Percentiles rank a stretch among this genome's conserved stretches.
Evolutionary conservation across 2,329 filamentous ascomycete genomes (phyloP).

Genomic region (Pseudogymnoascus sp.): DNA sequence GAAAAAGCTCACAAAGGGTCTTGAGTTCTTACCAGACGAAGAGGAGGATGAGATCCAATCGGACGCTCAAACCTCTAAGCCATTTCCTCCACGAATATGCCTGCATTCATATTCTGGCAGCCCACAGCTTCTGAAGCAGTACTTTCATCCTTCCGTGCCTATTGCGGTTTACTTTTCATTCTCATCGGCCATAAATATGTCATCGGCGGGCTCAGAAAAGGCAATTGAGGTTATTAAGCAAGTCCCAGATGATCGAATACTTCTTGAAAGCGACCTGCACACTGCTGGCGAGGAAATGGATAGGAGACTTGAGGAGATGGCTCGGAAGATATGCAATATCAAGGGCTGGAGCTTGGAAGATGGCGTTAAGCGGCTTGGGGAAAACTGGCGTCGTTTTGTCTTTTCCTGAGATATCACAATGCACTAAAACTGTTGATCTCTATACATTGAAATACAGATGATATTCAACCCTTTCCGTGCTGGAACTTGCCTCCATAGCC

Average conservation of each 20-base stretch:
- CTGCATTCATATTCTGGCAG: constrained; percentile 89
- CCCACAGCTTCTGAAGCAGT: constrained; percentile 68
- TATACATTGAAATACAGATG: not conserved
- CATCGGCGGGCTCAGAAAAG: constrained; percentile 41
- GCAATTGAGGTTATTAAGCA: constrained; percentile 57
- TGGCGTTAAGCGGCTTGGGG: constrained; percentile 59
- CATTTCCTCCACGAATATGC: constrained; percentile 83
- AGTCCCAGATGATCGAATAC: constrained; percentile 69
- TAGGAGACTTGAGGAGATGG: constrained; percentile 63
- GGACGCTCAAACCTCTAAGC: constrained; percentile 38
- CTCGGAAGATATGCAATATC: constrained; percentile 66
- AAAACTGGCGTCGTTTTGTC: constrained; percentile 71
- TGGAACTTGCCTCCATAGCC: not conserved
- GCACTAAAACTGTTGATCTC: not conserved
- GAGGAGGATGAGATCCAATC: constrained; percentile 31
- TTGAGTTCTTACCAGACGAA: constrained; percentile 24
- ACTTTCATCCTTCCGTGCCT: constrained; percentile 66
- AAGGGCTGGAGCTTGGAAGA: constrained; percentile 72
- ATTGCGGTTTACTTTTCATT: constrained; percentile 82
- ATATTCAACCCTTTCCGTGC: not conserved
- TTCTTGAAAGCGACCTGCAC: constrained; percentile 89
- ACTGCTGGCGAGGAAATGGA: constrained; percentile 79
- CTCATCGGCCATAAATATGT: constrained; percentile 75
- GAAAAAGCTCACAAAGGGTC: constrained; percentile 41
- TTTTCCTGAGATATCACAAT: constrained; percentile 18